Base-by-base conservation (phyloP, 2,329 filamentous ascomycete genomes). In the Pseudogymnoascus sp. region DNA sequence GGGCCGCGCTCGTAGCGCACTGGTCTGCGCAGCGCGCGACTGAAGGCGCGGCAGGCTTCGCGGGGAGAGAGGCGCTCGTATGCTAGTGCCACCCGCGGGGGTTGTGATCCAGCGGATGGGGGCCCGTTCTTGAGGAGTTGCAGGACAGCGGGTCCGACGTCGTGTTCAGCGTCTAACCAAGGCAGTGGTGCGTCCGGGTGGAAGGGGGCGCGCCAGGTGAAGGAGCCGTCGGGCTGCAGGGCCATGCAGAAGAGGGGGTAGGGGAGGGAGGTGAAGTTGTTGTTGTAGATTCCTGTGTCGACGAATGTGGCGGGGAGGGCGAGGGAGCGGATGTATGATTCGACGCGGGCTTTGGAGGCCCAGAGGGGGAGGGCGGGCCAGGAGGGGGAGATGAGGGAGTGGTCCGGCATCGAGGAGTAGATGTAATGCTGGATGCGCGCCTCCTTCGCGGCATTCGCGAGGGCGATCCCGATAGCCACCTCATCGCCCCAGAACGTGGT, bases 161-260 rank as follows among this genome's bases (percentile, higher is more conserved):
- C 95, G 72, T 97, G 93, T 76, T 97, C 95, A 4, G 93, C 92
- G 72, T 99, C 95, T 40, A 99, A 80, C 92, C 93, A 99, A 0
- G 95, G 95, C 39, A 99, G 81, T 67, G 91, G 91, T 64, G 88
- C 89, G 69, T 96, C 85, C 1, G 91, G 90, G 70, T 96, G 90
- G 75, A 97, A 97, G 0, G 95, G 95, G 1, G 93, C 93, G 72
- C 91, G 87, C 95, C 95, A 97, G 64, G 88, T 79, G 74, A 97
- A 97, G 62, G 89, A 92, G 16, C 91, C 92, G 70, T 97, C 91
- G 1, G 81, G 75, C 75, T 91, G 87, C 57, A 96, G 79, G 67
- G 96, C 91, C 89, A 97, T 96, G 77, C 93, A 95, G 78, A 97
- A 97, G 3, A 97, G 82, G 1, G 95, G 95, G 73, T 96, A 97